phyloP scores from a whole-genome alignment of 2,329 filamentous ascomycete genomes.

The Nakataea oryzae region DNA sequence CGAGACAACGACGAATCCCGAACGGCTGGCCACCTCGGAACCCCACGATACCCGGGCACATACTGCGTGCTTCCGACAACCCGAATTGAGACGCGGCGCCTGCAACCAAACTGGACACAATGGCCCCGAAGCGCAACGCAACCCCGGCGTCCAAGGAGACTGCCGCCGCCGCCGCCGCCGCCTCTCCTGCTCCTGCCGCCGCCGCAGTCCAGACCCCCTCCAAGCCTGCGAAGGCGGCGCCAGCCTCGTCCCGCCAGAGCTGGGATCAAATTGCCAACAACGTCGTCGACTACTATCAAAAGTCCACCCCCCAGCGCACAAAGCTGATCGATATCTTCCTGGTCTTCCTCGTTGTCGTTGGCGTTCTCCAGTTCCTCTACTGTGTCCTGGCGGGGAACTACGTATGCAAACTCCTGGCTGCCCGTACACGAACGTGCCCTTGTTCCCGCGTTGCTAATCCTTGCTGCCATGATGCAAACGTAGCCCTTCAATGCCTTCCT shows the following conservation, averaged over 20 bases:
- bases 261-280: conserved; percentile 54
- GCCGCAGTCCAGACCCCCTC: not conserved
- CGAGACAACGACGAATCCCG: not conserved
- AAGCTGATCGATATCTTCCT: conserved; percentile 91
- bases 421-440: not conserved
- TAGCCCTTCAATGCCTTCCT: conserved; percentile 99
- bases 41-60: not conserved
- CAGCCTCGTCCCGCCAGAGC: conserved; percentile 13
- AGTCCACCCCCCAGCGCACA: conserved; percentile 77
- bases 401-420: conserved; percentile 40
- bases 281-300: conserved; percentile 68
- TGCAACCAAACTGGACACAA: not conserved
- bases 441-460: not conserved
- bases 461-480: not conserved
- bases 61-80: not conserved
- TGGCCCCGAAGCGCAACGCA: conserved; percentile 6
- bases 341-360: conserved; percentile 74
- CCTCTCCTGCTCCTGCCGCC: not conserved
- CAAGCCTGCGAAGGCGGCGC: not conserved
- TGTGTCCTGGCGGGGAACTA: conserved; percentile 89
- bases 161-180: not conserved
- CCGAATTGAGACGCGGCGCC: not conserved
- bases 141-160: conserved; percentile 1
- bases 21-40: not conserved
- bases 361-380: conserved; percentile 87